A percentile compares a stretch with the other conserved stretches of the same genome.
phyloP scores from a whole-genome alignment of 805 yeast species.

The Teunomyces stri region DNA sequence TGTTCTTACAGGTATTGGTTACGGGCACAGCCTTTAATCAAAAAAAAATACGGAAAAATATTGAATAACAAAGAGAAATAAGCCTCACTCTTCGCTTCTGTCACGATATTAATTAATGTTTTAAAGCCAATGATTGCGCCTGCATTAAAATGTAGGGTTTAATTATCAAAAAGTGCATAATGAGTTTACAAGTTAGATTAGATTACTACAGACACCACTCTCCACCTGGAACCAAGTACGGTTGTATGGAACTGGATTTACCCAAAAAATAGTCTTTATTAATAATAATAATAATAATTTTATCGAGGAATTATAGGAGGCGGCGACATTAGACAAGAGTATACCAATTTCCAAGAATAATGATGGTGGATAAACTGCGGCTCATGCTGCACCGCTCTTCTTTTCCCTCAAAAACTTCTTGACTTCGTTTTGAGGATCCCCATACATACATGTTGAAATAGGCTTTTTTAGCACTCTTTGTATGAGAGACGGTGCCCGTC shows the following conservation, averaged over 20 bases:
- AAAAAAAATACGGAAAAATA: background rate
- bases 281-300: too few species aligned
- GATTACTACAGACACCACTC: too few species aligned
- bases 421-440: background rate
- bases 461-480: background rate
- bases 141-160: background rate
- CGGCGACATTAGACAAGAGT: too few species aligned
- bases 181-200: too few species aligned
- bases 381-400: background rate
- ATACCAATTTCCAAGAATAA: background rate
- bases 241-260: too few species aligned
- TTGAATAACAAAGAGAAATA: background rate
- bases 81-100: background rate
- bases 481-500: background rate
- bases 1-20: background rate
- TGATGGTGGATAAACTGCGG: background rate
- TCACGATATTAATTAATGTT: background rate
- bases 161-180: background rate
- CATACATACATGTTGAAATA: background rate
- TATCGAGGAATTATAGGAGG: too few species aligned
- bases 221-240: too few species aligned
- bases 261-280: too few species aligned
- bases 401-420: background rate
- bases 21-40: background rate
- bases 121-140: too few species aligned